These are phyloP conservation scores for Yamadazyma friedrichii DNA, from an alignment of 1,139 yeast species.

Conservation along the genomic window DNA sequence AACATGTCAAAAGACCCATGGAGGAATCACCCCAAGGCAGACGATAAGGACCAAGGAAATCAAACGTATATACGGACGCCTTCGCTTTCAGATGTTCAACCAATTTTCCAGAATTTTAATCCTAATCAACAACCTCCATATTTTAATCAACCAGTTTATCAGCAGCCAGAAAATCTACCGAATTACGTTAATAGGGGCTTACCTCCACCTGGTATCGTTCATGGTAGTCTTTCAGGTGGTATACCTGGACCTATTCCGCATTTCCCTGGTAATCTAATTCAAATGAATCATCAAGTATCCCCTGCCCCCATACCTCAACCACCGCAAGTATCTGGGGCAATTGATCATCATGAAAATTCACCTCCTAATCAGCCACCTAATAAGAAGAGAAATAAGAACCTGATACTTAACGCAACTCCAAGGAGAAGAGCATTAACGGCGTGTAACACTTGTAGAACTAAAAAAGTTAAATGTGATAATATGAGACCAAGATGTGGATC, in stretches of 20 bases:
- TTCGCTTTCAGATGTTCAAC: conserved; percentile 1
- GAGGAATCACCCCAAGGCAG: neutral
- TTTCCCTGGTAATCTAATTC: neutral
- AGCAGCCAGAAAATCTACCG: conserved; percentile 1
- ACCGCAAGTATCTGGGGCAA: neutral
- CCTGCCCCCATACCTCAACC: neutral
- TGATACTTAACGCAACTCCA: conserved; percentile 10
- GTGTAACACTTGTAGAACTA: conserved; percentile 47
- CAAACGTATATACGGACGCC: neutral
- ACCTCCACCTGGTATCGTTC: conserved; percentile 2
- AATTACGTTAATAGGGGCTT: neutral
- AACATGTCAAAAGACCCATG: conserved; percentile 3
- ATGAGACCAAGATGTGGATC: conserved; percentile 50
- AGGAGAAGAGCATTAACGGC: conserved; percentile 46
- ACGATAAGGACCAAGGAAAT: neutral
- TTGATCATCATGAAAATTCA: neutral
- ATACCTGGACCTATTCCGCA: neutral
- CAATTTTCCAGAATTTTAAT: conserved; percentile 5
- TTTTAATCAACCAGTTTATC: conserved; percentile 9
- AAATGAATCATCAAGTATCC: neutral
- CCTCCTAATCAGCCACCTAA: neutral
- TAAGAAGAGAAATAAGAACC: neutral
- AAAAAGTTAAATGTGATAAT: conserved; percentile 54
- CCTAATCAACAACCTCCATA: conserved; percentile 5
- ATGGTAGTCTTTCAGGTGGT: neutral